These are phyloP conservation scores for Chenopodium suecicum DNA, from an alignment of 148 eudicot species.

Conservation along the genomic window DNA sequence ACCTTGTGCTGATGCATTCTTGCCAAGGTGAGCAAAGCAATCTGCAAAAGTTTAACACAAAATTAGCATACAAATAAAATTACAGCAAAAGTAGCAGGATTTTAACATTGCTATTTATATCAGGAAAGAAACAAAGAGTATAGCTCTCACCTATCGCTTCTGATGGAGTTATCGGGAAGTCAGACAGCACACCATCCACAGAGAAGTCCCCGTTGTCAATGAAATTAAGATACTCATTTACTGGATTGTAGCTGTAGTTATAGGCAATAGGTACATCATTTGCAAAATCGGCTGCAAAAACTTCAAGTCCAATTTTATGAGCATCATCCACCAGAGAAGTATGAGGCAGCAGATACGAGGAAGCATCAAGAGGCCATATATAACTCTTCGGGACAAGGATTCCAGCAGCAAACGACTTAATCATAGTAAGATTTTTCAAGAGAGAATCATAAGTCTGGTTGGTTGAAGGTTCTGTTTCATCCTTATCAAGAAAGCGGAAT, in stretches of 20 bases:
- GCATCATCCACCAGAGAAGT: conserved; percentile 83
- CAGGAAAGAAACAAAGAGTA: background rate
- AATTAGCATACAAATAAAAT: conserved; percentile 19
- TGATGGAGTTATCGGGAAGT: conserved; percentile 82
- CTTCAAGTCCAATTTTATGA: conserved; percentile 63
- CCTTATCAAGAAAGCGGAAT: conserved; percentile 59
- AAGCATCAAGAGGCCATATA: conserved; percentile 70
- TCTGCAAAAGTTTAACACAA: conserved; percentile 42
- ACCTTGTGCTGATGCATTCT: conserved; percentile 54
- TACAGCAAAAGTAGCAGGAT: background rate
- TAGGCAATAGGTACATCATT: conserved; percentile 68
- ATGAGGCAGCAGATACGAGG: conserved; percentile 54
- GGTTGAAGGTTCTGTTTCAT: conserved; percentile 61
- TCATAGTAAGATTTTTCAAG: conserved; percentile 57
- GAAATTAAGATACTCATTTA: conserved; percentile 56
- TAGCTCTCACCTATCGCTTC: conserved; percentile 62
- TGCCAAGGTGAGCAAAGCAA: conserved; percentile 75
- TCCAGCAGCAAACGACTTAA: conserved; percentile 82
- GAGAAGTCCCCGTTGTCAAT: conserved; percentile 79
- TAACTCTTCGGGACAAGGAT: conserved; percentile 87
- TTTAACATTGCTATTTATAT: background rate
- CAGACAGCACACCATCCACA: conserved; percentile 88
- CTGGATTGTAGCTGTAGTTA: conserved; percentile 78
- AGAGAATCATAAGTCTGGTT: conserved; percentile 83
- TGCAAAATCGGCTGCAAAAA: conserved; percentile 75